Percentiles rank a stretch among this genome's conserved stretches.
Conservation (phyloP, 345 rosid genomes). For the Stellera chamaejasme region DNA sequence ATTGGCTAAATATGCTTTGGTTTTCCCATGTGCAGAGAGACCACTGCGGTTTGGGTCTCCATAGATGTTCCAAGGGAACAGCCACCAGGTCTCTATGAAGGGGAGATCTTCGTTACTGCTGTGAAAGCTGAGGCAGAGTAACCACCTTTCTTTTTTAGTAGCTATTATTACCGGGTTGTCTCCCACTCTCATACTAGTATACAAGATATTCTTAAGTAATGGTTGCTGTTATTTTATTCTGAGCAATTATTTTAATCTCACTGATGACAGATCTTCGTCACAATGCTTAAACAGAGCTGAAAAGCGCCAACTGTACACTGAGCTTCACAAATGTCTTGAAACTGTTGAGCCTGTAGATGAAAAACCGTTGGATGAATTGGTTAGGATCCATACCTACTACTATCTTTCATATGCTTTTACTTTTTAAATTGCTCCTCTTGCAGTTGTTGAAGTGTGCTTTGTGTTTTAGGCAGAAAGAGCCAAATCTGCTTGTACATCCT, state of each 20-base stretch:
- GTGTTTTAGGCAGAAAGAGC: constrained; percentile 69
- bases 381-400: constrained; percentile 18
- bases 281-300: constrained; percentile 47
- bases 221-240: constrained; percentile 6
- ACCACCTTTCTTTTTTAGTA: constrained; percentile 11
- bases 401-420: neutral
- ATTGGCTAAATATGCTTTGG: constrained; percentile 12
- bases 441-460: constrained; percentile 10
- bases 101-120: constrained; percentile 75
- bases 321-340: constrained; percentile 64
- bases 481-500: constrained; percentile 67
- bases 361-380: constrained; percentile 73
- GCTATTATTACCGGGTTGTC: neutral
- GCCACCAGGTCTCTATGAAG: constrained; percentile 88
- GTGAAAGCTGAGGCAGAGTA: constrained; percentile 59
- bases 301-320: constrained; percentile 52
- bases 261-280: constrained; percentile 29
- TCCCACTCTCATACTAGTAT: neutral
- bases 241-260: constrained; percentile 12
- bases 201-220: neutral
- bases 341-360: constrained; percentile 63
- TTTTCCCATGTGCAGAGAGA: constrained; percentile 52
- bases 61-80: constrained; percentile 82
- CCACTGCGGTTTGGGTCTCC: constrained; percentile 82
- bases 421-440: neutral